Base-by-base conservation (phyloP, 2,329 filamentous ascomycete species). In the Cercospora sesami region DNA sequence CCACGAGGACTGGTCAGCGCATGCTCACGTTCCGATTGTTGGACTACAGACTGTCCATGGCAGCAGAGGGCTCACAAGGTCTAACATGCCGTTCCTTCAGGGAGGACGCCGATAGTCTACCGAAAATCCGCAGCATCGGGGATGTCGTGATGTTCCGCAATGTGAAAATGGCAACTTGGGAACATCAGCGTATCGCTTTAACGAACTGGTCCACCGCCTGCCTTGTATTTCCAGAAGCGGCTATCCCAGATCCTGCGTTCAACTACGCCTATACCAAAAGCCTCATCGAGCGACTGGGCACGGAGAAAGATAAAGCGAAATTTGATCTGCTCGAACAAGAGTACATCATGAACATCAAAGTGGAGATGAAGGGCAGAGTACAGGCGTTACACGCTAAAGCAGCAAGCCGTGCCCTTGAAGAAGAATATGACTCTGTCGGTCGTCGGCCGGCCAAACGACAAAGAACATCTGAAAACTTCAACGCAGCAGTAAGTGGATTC, bases 61-160 rank as follows among this genome's bases (percentile, higher is more conserved):
- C 69, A 12, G 30, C 68, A 3, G 51, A 66, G 31, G 69, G 69
- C 10, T 57, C 63, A 8, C 64, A 73, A 61, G 75, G 74, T n/a
- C 66, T 78, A 26, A 69, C 63, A 16, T 78, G 93, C 65, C 85
- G 84, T 68, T 86, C 91, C 60, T 94, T 95, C 76, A 81, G 84
- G 30, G 77, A 82, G 1, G 65, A 83, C 59, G 73, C 58, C 16
- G 64, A 67, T 8, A 55, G 72, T 26, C 61, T 78, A 14, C 77
- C 87, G 4, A 76, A 78, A 12, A 77, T 86, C 18, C 73, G 77
- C 18, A 77, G 80, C 1, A 77, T 81, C 2, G 85, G 86, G 5
- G 91, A 94, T 78, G 81, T 92, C n/a, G 80, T 93, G 5, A 77
- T 93, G 4, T 72, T 93, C 14, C 83, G 85, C 51, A 73, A 68